A percentile compares a stretch with the other conserved stretches of the same genome.
Evolutionary conservation across 2,329 filamentous ascomycete species (phyloP).

Genomic region (Claviceps sorghi): DNA sequence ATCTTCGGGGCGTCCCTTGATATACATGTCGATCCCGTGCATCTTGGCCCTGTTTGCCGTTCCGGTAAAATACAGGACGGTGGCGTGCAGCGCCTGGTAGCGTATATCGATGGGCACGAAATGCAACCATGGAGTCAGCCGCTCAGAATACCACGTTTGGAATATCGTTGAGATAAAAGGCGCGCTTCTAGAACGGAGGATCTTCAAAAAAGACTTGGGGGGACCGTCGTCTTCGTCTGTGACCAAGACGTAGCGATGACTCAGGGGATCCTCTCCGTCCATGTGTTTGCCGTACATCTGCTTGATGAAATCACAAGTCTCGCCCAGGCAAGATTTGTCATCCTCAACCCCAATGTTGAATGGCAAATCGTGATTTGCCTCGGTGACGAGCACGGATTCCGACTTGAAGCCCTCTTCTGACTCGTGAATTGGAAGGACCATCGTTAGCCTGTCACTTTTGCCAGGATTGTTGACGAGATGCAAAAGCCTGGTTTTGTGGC

Average conservation of each 20-base stretch:
- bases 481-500: conserved; percentile 58
- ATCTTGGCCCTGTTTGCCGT: conserved; percentile 27
- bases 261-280: conserved; percentile 36
- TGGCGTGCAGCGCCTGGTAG: conserved; percentile 59
- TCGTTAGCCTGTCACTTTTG: conserved; percentile 29
- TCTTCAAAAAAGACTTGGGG: conserved; percentile 41
- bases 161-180: conserved; percentile 62
- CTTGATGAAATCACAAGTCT: conserved; percentile 17
- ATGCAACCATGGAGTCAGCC: conserved; percentile 62
- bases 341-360: conserved; percentile 46
- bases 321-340: conserved; percentile 39
- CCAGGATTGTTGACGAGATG: conserved; percentile 51
- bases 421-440: conserved; percentile 37
- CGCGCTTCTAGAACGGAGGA: conserved; percentile 50
- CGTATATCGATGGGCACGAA: conserved; percentile 66
- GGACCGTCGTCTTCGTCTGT: conserved; percentile 58
- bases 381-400: conserved; percentile 34
- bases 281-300: conserved; percentile 20
- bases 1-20: conserved; percentile 34
- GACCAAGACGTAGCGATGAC: conserved; percentile 57
- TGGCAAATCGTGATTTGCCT: conserved; percentile 38
- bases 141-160: conserved; percentile 64
- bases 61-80: conserved; percentile 59
- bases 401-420: conserved; percentile 34
- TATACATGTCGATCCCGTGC: conserved; percentile 30